Conservation (phyloP, 345 rosid species). For the Punica granatum region DNA sequence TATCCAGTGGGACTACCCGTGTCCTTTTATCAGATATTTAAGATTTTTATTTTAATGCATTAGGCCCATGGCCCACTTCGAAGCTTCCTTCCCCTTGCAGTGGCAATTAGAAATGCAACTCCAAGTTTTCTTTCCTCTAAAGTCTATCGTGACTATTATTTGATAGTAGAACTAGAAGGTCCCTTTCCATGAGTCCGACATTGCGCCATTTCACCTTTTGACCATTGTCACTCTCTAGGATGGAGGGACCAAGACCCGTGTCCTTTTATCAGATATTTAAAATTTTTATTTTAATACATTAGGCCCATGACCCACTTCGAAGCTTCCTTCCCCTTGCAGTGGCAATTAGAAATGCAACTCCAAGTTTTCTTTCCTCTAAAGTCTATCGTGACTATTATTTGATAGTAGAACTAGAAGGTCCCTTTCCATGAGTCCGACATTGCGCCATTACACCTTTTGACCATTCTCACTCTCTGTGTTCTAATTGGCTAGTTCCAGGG, state of each 20-base stretch:
- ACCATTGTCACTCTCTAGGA: background rate
- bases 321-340: background rate
- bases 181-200: background rate
- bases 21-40: no score
- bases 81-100: background rate
- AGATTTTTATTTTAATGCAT: no score
- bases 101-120: background rate
- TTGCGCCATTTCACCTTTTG: background rate
- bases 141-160: no score
- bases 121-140: background rate
- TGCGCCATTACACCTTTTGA: background rate
- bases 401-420: background rate
- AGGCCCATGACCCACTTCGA: background rate
- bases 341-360: background rate
- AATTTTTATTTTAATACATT: no score
- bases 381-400: background rate
- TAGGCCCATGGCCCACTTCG: background rate
- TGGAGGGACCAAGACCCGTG: background rate
- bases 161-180: background rate
- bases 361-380: background rate
- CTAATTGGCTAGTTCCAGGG: no score
- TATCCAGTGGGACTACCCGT: no score
- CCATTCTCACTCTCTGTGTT: background rate
- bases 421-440: background rate
- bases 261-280: no score